Evolutionary conservation across 345 rosid species (phyloP).

Genomic region (Moricandia moricandioides): DNA sequence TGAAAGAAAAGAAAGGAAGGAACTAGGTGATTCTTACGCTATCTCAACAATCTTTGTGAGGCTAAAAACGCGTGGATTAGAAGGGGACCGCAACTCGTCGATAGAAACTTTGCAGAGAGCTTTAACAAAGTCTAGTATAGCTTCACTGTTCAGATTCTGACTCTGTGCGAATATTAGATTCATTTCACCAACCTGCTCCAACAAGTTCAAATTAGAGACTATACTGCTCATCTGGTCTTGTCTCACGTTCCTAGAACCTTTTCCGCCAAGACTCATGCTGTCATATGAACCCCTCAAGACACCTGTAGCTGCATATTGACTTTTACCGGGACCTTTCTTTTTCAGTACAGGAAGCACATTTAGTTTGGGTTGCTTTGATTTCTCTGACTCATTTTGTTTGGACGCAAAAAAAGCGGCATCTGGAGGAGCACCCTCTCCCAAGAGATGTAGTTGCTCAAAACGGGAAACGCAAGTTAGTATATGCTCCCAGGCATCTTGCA

Average conservation of each 20-base stretch:
- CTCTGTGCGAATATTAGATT: constrained; percentile 87
- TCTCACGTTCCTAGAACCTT: constrained; percentile 60
- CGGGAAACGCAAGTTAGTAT: constrained; percentile 86
- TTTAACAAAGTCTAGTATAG: constrained; percentile 88
- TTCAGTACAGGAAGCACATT: constrained; percentile 58
- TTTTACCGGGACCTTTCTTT: constrained; percentile 64
- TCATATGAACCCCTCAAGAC: constrained; percentile 91
- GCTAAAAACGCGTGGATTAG: constrained; percentile 96
- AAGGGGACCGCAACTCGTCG: constrained; percentile 91
- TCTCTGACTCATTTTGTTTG: constrained; percentile 48
- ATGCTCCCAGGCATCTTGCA: constrained; percentile 94
- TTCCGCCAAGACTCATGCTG: constrained; percentile 58
- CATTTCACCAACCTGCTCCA: constrained; percentile 98
- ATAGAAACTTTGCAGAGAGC: constrained; percentile 99
- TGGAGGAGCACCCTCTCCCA: constrained; percentile 93
- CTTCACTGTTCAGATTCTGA: constrained; percentile 97
- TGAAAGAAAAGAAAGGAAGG: constrained; percentile 5
- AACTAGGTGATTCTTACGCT: constrained; percentile 63
- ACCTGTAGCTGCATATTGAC: constrained; percentile 80
- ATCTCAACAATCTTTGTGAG: constrained; percentile 99
- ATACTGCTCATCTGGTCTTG: constrained; percentile 67
- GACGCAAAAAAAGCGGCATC: constrained; percentile 55
- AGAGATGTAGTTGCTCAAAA: constrained; percentile 81
- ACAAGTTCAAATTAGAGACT: constrained; percentile 75
- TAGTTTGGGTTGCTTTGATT: constrained; percentile 45